Percentiles rank a stretch among this genome's conserved stretches.
phyloP scores from a whole-genome alignment of 352 stramenopile genomes.

The Pythium volutum region DNA sequence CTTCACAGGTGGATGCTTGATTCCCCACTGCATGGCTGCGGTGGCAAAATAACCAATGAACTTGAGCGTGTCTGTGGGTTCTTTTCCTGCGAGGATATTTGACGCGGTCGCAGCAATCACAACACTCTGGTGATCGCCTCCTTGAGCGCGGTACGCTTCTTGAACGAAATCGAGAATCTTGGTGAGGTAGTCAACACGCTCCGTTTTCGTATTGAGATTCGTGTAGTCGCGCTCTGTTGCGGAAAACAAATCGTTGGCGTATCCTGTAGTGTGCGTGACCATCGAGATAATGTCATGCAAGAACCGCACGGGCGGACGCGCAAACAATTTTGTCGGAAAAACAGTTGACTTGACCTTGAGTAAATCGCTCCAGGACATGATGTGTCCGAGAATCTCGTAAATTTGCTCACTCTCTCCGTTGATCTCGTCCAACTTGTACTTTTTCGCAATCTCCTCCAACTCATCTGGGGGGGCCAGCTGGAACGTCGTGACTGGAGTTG shows the following conservation, averaged over 20 bases:
- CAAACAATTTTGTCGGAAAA: conserved; percentile 69
- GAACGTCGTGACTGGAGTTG: conserved; percentile 35
- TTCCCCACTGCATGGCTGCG: conserved; percentile 50
- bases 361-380: conserved; percentile 80
- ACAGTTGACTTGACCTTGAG: conserved; percentile 73
- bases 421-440: conserved; percentile 44
- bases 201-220: conserved; percentile 63
- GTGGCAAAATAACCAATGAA: conserved; percentile 69
- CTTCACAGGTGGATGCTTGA: conserved; percentile 25
- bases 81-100: conserved; percentile 78
- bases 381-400: conserved; percentile 55
- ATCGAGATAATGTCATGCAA: conserved; percentile 75
- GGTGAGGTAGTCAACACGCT: conserved; percentile 70
- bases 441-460: conserved; percentile 32
- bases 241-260: conserved; percentile 42
- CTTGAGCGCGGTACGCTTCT: conserved; percentile 40
- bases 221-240: conserved; percentile 57
- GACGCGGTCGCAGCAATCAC: conserved; percentile 66
- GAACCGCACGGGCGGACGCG: conserved; percentile 73
- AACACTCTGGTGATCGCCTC: conserved; percentile 25
- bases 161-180: conserved; percentile 77
- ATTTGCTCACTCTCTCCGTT: conserved; percentile 59
- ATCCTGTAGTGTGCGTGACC: conserved; percentile 69
- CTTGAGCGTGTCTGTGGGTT: conserved; percentile 69
- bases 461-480: conserved; percentile 34